Percentiles rank a stretch among this genome's conserved stretches.
These are phyloP conservation scores for Suillus weaverae DNA, from an alignment of 768 basidiomycete genomes.

Conservation along the genomic window DNA sequence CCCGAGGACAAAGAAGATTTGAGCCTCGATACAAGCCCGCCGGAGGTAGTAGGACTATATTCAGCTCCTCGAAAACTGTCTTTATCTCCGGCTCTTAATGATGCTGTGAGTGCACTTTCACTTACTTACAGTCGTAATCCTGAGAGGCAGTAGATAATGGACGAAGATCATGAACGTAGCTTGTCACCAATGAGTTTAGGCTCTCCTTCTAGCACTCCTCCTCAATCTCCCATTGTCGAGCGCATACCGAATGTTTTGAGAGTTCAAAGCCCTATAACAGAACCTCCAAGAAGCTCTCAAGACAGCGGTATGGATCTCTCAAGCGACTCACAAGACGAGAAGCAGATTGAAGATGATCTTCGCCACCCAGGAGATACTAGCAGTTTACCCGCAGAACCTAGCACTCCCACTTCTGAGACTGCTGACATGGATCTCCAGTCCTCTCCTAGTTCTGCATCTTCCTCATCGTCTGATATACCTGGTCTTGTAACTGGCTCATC, in stretches of 20 bases:
- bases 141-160: slow-evolving; percentile 33
- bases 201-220: slow-evolving; percentile 43
- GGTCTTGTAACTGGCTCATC: slow-evolving; percentile 34
- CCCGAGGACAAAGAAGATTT: slow-evolving; percentile 11
- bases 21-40: slow-evolving; percentile 14
- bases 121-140: slow-evolving; percentile 11
- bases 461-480: slow-evolving; percentile 27
- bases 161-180: slow-evolving; percentile 42
- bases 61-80: slow-evolving; percentile 16
- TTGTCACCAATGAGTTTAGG: slow-evolving; percentile 65
- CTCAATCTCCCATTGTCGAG: slow-evolving; percentile 21
- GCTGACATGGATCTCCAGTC: slow-evolving; percentile 37
- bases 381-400: slow-evolving; percentile 23
- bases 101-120: slow-evolving; percentile 20
- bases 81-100: slow-evolving; percentile 17
- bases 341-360: slow-evolving; percentile 23
- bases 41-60: slow-evolving; percentile 6
- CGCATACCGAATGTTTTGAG: slow-evolving; percentile 9
- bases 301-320: slow-evolving; percentile 13
- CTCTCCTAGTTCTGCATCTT: slow-evolving; percentile 30
- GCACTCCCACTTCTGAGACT: slow-evolving; percentile 32
- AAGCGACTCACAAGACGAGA: slow-evolving; percentile 20
- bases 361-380: slow-evolving; percentile 24
- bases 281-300: slow-evolving; percentile 8
- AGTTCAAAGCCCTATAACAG: slow-evolving; percentile 9